Conservation (phyloP, 805 yeast genomes). For the Blastobotrys parvus region DNA sequence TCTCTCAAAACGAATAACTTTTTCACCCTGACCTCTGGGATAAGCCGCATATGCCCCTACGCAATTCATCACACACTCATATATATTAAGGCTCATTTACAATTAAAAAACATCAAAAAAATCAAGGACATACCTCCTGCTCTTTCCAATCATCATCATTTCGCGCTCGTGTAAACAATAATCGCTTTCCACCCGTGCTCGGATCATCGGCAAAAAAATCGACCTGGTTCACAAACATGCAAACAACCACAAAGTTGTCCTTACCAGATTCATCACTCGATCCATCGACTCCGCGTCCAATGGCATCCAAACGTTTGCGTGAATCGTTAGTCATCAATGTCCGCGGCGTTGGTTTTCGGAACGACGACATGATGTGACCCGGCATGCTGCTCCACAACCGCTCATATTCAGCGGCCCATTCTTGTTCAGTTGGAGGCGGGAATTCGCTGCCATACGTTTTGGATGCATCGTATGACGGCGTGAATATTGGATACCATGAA, state of each 20-base stretch:
- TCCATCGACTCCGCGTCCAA: slow-evolving; percentile 79
- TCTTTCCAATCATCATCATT: slow-evolving; percentile 64
- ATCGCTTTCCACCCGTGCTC: slow-evolving; percentile 33
- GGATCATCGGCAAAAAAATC: slow-evolving; percentile 55
- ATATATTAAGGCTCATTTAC: not conserved
- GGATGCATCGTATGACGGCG: slow-evolving; percentile 11
- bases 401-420: slow-evolving; percentile 58
- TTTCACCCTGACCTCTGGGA: too few relatives aligned
- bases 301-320: slow-evolving; percentile 54
- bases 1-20: too few relatives aligned
- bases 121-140: slow-evolving; percentile 61
- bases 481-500: slow-evolving; percentile 14
- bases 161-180: slow-evolving; percentile 41
- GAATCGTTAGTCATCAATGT: slow-evolving; percentile 46
- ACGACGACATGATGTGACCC: slow-evolving; percentile 51
- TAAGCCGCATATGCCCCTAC: too few relatives aligned
- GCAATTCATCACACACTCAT: too few relatives aligned
- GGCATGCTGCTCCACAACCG: slow-evolving; percentile 60
- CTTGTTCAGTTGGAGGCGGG: slow-evolving; percentile 46
- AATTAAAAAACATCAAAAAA: not conserved
- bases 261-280: slow-evolving; percentile 48
- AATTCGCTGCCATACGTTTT: slow-evolving; percentile 5
- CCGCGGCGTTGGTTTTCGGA: slow-evolving; percentile 71
- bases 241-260: slow-evolving; percentile 61
- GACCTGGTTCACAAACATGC: slow-evolving; percentile 60